Conservation (phyloP, 176 grass and related monocot species). For the Aechmea fasciata region DNA sequence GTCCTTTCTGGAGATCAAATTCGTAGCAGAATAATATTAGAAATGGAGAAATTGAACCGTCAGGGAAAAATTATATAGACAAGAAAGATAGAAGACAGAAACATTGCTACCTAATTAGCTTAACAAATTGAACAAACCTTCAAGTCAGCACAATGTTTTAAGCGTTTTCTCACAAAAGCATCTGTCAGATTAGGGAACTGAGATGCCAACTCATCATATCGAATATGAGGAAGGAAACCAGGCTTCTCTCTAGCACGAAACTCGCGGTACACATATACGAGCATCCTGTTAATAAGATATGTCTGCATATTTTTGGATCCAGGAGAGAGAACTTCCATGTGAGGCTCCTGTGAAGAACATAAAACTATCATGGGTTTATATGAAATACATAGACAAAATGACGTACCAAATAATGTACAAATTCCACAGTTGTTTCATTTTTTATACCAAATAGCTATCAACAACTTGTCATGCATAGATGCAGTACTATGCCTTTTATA, state of each 20-base stretch:
- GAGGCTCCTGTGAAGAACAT: constrained; percentile 59
- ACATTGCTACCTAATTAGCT: neutral
- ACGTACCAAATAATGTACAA: neutral
- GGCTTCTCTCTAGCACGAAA: constrained; percentile 82
- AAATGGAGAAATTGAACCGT: neutral
- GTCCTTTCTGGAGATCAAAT: constrained; percentile 45
- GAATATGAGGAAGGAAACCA: constrained; percentile 49
- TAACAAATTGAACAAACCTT: constrained; percentile 29
- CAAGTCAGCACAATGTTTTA: constrained; percentile 88
- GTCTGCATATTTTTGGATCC: constrained; percentile 58
- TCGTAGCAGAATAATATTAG: too few species aligned
- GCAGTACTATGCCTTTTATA: neutral
- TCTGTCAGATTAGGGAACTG: constrained; percentile 62
- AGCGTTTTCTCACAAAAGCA: constrained; percentile 58
- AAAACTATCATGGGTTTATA: constrained; percentile 15
- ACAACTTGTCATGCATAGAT: neutral
- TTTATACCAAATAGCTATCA: neutral
- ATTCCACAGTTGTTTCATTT: neutral
- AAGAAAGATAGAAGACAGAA: neutral
- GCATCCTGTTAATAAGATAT: constrained; percentile 75
- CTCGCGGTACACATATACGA: constrained; percentile 80
- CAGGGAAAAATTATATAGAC: neutral
- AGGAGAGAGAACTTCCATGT: constrained; percentile 84
- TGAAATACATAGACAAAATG: neutral
- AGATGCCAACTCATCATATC: constrained; percentile 66